Percentiles rank a stretch among this genome's conserved stretches.
Conservation (phyloP, 106 monocot species). For the Chionographis japonica region DNA sequence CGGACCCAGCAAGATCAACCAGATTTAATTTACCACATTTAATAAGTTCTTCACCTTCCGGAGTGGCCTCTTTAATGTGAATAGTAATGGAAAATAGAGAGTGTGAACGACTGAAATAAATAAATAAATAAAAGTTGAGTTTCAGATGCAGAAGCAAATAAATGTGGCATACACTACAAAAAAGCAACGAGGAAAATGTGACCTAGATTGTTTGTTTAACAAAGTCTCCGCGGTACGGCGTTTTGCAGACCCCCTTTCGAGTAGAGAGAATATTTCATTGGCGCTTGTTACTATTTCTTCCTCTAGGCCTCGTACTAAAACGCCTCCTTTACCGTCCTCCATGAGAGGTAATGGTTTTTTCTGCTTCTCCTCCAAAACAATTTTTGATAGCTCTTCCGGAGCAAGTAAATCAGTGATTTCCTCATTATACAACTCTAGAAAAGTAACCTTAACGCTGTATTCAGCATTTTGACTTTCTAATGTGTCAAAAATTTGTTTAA, state of each 20-base stretch:
- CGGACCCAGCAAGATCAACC: constrained; percentile 97
- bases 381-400: constrained; percentile 87
- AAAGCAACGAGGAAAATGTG: not conserved
- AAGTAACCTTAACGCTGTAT: constrained; percentile 98
- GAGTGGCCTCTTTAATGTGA: constrained; percentile 99
- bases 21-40: constrained; percentile 97
- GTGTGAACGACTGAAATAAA: constrained; percentile 82
- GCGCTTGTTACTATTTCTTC: constrained; percentile 95
- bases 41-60: constrained; percentile 98
- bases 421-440: constrained; percentile 96
- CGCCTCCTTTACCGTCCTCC: constrained; percentile 99
- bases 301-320: constrained; percentile 89
- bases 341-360: constrained; percentile 88
- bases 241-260: constrained; percentile 93
- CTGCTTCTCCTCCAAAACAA: constrained; percentile 71
- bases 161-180: not conserved
- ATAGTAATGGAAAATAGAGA: constrained; percentile 97
- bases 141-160: not conserved
- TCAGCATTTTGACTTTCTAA: constrained; percentile 94
- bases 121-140: not conserved
- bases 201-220: constrained; percentile 99
- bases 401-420: constrained; percentile 97
- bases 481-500: constrained; percentile 97
- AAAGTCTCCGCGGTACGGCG: constrained; percentile 95
- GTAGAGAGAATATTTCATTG: constrained; percentile 77